Base-by-base conservation (phyloP, 2,329 filamentous ascomycete genomes). In the Epichloe uncinata region DNA sequence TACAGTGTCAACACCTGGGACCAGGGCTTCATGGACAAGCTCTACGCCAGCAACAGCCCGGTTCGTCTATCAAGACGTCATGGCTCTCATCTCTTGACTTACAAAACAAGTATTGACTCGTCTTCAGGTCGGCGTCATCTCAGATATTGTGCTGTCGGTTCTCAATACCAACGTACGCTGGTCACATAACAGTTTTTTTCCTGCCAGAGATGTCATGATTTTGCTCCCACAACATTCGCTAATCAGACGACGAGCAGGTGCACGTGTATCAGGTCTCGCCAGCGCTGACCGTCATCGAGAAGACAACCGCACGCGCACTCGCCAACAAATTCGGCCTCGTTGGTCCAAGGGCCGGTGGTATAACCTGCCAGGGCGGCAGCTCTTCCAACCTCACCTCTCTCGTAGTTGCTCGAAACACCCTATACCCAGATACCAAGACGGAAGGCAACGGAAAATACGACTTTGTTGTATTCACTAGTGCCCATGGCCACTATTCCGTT, bases 1-100 rank as follows among this genome's bases (percentile, higher is more conserved):
- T 89, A 94, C 66, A 93, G 85, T 61, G 91, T 97, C 61, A 98
- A 98, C 69, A 96, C 91, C n/a, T 97, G 90, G 87, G 86, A 95
- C 61, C 90, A 95, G 67, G 91, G 91, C 11, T 98, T 97, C 67
- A 69, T 97, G 61, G 90, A 96, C 69, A 97, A 98, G 70, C 73
- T 97, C 16, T 97, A 96, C 66, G 81, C 85, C n/a, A 84, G 84
- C 55, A 94, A 87, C 38, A 93, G 93, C 61, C 84, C 91, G 41
- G 82, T 84, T 61, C 53, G 77, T 67, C 15, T 36, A 13, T 36
- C 26, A 37, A 37, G 35, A 12, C 35, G 35, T 15, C 4, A 11
- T 4, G 13, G 35, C n/a, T 34, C 1, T 11, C 13, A 20, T n/a
- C 30, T 18, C 42, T 16, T 20, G 22, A 18, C n/a, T 20, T 20